phyloP scores from a whole-genome alignment of 2,329 filamentous ascomycete species.

The Calonectria crousiana region DNA sequence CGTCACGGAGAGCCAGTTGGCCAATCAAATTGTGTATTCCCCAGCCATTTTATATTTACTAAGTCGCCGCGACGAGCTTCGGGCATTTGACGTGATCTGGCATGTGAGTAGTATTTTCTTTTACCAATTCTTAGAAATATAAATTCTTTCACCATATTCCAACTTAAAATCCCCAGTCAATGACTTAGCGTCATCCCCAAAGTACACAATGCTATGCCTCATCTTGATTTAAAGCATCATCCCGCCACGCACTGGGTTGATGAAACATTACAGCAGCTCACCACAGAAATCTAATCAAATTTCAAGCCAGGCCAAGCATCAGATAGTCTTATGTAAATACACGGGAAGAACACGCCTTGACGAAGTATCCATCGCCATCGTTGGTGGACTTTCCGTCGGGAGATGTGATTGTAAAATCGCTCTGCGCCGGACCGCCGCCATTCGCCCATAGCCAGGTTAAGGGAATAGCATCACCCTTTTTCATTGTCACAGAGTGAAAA shows the following conservation, averaged over 20 bases:
- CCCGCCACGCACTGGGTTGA: not conserved
- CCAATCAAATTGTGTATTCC: not conserved
- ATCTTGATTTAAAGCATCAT: not conserved
- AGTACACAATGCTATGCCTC: not conserved
- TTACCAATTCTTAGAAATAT: not conserved
- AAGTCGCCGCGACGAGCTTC: not conserved
- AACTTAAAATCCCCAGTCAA: fast-evolving
- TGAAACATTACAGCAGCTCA: not conserved
- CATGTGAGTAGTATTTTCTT: not conserved
- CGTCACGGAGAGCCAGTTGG: not conserved
- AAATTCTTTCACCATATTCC: fast-evolving
- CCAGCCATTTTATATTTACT: not conserved
- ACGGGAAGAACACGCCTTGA: not conserved
- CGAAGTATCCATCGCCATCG: not conserved
- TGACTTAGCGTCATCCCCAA: not conserved
- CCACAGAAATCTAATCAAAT: not conserved
- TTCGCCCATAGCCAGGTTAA: constrained; percentile 8
- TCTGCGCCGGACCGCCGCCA: not conserved
- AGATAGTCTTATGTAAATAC: not conserved
- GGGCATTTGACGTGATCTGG: not conserved
- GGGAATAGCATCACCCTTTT: not conserved
- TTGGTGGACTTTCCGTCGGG: not conserved
- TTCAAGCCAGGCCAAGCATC: too few species aligned
- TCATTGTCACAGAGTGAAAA: not conserved
- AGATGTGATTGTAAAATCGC: not conserved